phyloP scores from a whole-genome alignment of 2,329 filamentous ascomycete genomes.

The Madurella fahalii region DNA sequence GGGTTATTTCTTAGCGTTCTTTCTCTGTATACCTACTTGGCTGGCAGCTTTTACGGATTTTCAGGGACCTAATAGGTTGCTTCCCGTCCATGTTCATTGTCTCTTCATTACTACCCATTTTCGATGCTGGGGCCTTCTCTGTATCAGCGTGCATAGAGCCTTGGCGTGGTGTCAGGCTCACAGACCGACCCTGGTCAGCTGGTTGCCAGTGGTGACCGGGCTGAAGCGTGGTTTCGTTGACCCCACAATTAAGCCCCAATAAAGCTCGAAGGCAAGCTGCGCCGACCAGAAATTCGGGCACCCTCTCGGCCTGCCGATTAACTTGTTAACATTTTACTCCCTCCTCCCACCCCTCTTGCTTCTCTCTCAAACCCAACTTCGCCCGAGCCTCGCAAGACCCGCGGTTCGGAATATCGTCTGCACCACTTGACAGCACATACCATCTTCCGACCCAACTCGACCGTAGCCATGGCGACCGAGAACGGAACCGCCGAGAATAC shows the following conservation, averaged over 20 bases:
- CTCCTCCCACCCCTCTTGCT: background rate
- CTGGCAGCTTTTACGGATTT: no score
- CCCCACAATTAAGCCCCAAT: conserved; percentile 12
- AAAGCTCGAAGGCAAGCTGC: conserved; percentile 5
- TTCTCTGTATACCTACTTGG: background rate
- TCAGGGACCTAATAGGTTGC: no score
- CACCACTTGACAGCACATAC: background rate
- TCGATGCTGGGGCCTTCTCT: background rate
- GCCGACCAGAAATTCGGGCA: background rate
- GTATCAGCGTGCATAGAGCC: background rate
- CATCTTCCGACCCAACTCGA: conserved; percentile 9
- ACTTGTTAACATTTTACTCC: background rate
- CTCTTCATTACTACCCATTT: no score
- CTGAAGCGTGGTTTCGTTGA: conserved; percentile 10
- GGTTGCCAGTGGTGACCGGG: conserved; percentile 25
- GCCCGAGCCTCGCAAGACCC: background rate
- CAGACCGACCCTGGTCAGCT: conserved; percentile 18
- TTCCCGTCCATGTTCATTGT: no score
- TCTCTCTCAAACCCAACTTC: background rate
- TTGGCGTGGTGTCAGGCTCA: background rate
- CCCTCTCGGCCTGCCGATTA: background rate
- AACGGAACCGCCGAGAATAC: conserved; percentile 46
- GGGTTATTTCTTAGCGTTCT: background rate
- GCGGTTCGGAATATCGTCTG: background rate
- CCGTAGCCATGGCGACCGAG: conserved; percentile 40